Evolutionary conservation across 352 stramenopile genomes (phyloP), one percentile per base, ranked within the genome.

Genomic region (Globisporangium abappressorium): DNA sequence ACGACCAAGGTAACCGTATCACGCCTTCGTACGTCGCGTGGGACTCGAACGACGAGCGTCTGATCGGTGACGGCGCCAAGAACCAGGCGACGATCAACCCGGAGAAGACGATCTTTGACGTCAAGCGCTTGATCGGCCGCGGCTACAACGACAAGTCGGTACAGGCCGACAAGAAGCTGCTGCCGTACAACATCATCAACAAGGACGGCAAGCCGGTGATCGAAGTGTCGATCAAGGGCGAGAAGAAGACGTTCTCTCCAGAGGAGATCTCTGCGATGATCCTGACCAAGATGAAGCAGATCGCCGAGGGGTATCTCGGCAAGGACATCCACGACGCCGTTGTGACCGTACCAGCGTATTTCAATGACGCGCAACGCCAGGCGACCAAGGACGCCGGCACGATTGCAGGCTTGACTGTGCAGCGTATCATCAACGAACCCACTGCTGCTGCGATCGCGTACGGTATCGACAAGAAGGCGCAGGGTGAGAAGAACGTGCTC

Each of bases 101-200:
- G 20, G 88, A 98, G 79, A 99, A 99, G 79, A 99, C 98, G 69
- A 75, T 99, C 56, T 99, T 99, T 77, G 98, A 99, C 75, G 97
- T 99, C 64, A 99, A 99, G 92, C 97, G 98, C 76, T 87, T 99
- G 41, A 99, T 99, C 68, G 98, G 98, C 63, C 91, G 97, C 57
- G 93, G 95, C 61, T 96, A 89, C 77, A 97, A 85, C 59, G 98
- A 99, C 82, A 98, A 99, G 78, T 98, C 95, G 34, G 98, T 99
- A 49, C 96, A 99, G 81, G 80, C 92, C 11, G 97, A 99, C 81
- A 99, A 98, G 92, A 99, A 99, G 87, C 84, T 99, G 47, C 85
- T 99, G 57, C 97, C 98, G 26, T 99, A 98, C 85, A 78, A 99
- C 3, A 95, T 99, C 60, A 70, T 99, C 12, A 97, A 98, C 71